Percentiles rank a stretch among this genome's conserved stretches.
phyloP scores from a whole-genome alignment of 129 eudicot species.

The Pulicaria dysenterica region DNA sequence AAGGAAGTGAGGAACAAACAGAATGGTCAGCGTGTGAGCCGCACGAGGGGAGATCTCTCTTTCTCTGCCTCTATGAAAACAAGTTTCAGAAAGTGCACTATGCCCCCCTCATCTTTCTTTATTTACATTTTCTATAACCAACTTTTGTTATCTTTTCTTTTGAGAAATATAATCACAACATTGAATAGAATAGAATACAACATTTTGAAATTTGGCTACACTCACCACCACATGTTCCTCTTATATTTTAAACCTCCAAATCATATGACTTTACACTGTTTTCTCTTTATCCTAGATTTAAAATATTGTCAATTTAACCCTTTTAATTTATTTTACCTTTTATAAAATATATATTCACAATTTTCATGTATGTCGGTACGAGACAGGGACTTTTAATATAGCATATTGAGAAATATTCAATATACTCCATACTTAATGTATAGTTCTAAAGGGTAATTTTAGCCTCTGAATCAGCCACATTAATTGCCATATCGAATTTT shows the following conservation, averaged over 20 bases:
- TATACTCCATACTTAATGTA: too few relatives aligned
- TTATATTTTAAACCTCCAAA: conserved; percentile 21
- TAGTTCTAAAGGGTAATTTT: too few relatives aligned
- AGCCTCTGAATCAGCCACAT: too few relatives aligned
- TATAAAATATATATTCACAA: not conserved
- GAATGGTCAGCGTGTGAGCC: conserved; percentile 73
- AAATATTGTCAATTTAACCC: conserved; percentile 27
- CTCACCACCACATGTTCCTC: conserved; percentile 30
- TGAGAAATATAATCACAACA: not conserved
- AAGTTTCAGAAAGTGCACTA: conserved; percentile 40
- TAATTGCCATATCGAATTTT: too few relatives aligned
- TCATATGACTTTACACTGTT: conserved; percentile 26
- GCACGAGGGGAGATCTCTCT: conserved; percentile 91
- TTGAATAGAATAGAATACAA: conserved; percentile 15
- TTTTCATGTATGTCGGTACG: conserved; percentile 16
- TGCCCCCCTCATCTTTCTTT: conserved; percentile 45
- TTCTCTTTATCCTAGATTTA: conserved; percentile 36
- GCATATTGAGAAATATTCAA: too few relatives aligned
- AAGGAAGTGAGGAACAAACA: conserved; percentile 52
- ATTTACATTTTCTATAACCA: conserved; percentile 3
- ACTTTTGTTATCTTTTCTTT: conserved; percentile 1
- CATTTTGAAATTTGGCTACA: conserved; percentile 19
- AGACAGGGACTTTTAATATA: not conserved
- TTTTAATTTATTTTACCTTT: not conserved
- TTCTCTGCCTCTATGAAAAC: conserved; percentile 24